Base-by-base conservation (phyloP, 805 yeast genomes). In the Schwanniomyces sp. region DNA sequence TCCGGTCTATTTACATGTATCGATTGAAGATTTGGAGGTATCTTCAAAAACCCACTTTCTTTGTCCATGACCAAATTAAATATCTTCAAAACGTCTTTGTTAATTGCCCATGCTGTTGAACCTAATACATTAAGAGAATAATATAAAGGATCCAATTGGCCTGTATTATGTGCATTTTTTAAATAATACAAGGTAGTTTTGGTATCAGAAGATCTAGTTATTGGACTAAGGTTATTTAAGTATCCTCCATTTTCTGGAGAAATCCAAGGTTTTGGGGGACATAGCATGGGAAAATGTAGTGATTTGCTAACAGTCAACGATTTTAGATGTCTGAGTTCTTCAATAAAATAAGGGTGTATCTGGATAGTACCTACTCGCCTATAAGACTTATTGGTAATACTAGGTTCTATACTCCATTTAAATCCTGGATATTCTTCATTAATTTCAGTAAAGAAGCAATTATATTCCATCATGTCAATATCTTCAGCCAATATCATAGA, bases 251-350 rank as follows among this genome's bases (percentile, higher is more conserved):
- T 48, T 0, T 29, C 46, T 2, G 74, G 72, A 8, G 59, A 47
- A 0, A 52, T 50, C 77, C 77, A 72, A 7, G 56, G 55, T 45
- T 59, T 59, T 1, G 78, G 77, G 6, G 73, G 70, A 27, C 53
- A 50, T 7, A 74, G 27, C 77, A 74, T 72, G 1, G 78, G 78
- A 5, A 72, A 48, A 28, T 47, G 61, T 8, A 58, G 40, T 2
- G 54, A 45, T 17, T 49, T 58, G 30, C 43, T 43, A 17, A 47
- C 45, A 5, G 53, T 34, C 3, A 56, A 32, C 1, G 52, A 45
- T 12, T 50, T 50, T 8, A 36, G 40, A 14, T 41, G 21, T 30
- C 51, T 52, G 44, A 57, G 52, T 29, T 54, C 44, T 4, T 54
- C 48, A 17, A 44, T 36, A 5, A 62, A 47, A 41, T 43, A 62